phyloP scores from a whole-genome alignment of 2,329 filamentous ascomycete genomes.

The Phaeophleospora eucalypticola region DNA sequence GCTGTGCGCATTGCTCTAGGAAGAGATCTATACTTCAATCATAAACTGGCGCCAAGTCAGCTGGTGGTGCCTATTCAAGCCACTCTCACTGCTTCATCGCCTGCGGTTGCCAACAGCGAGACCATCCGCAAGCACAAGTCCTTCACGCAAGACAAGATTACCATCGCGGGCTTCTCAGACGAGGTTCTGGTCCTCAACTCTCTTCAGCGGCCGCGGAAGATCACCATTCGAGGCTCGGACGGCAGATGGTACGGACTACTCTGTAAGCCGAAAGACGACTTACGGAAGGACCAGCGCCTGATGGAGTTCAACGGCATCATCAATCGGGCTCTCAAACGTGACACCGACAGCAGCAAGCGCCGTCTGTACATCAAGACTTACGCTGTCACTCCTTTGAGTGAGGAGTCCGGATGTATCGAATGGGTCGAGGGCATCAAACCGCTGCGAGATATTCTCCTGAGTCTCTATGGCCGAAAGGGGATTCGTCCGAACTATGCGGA shows the following conservation, averaged over 20 bases:
- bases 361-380: conserved; percentile 96
- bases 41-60: conserved; percentile 73
- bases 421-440: conserved; percentile 97
- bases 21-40: conserved; percentile 76
- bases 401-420: conserved; percentile 96
- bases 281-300: conserved; percentile 92
- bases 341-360: conserved; percentile 83
- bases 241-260: conserved; percentile 84
- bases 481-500: conserved; percentile 64
- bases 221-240: conserved; percentile 84
- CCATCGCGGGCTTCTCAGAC: conserved; percentile 74
- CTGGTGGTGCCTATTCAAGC: conserved; percentile 87
- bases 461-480: conserved; percentile 70
- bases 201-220: conserved; percentile 83
- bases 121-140: conserved; percentile 70
- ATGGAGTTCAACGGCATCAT: conserved; percentile 99
- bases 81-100: conserved; percentile 77
- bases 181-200: conserved; percentile 88
- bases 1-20: conserved; percentile 69
- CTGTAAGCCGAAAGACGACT: conserved; percentile 96
- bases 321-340: conserved; percentile 86
- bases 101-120: conserved; percentile 64
- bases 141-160: conserved; percentile 81
- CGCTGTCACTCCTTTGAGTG: conserved; percentile 91
- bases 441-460: conserved; percentile 82